Base-by-base conservation (phyloP, 768 basidiomycete genomes). In the Suillus sp. region DNA sequence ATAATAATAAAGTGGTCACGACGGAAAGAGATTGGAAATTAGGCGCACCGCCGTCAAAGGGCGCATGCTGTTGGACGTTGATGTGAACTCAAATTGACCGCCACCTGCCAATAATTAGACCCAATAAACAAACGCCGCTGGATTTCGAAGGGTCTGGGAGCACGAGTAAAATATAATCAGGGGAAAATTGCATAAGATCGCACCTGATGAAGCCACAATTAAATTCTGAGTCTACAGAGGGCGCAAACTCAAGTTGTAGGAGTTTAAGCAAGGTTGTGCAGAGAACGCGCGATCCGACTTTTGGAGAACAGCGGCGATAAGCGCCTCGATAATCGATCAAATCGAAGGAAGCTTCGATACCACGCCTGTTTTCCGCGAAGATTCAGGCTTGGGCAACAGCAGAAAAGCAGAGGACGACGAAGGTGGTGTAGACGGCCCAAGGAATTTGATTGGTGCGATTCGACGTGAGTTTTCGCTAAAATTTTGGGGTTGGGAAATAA, bases 331-430 rank as follows among this genome's bases (percentile, higher is more conserved):
- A 65, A 70, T 76, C 69, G 64, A 71, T 69, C 55, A 57, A 53
- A 57, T 57, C 48, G 64, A 66, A 65, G n/a, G 61, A 51, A 60
- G 60, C 66, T 65, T 73, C 69, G 51, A 65, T 53, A 55, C 40
- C 54, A 38, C 34, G 35, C 64, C 66, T 64, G 65, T 65, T 64
- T 57, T 25, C 56, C 38, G 56, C 56, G 40, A 57, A 57, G 56
- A 57, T 40, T 57, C 25, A 64, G 66, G 59, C 66, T 74, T 66
- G 74, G 32, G 72, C 72, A 74, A 65, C 65, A 50, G 65, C 57
- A 66, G 68, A 62, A 61, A 70, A 63, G 62, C 61, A 65, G 70
- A 72, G 68, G 56, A 65, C 54, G 62, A 64, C 62, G 42, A 65
- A 65, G 60, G 70, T 43, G 66, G 56, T 20, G 37, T 30, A 20